Percentiles rank a stretch among this genome's conserved stretches.
phyloP scores from a whole-genome alignment of 495 filamentous ascomycete species.

The Penicillium flavigenum region DNA sequence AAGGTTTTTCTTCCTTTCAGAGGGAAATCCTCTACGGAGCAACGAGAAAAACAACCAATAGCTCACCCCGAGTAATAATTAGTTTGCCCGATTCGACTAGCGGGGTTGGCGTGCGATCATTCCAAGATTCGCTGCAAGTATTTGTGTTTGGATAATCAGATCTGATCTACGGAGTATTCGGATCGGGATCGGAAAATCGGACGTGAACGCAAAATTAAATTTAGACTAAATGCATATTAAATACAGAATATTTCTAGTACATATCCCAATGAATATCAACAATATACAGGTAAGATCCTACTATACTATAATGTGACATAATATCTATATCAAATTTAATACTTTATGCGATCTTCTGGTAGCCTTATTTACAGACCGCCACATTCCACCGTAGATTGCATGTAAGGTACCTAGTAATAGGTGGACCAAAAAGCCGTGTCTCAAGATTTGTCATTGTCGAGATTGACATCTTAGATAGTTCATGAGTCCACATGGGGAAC shows the following conservation, averaged over 20 bases:
- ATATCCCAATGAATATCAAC: neutral
- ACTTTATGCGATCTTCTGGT: no score
- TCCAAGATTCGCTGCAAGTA: constrained; percentile 9
- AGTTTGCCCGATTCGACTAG: neutral
- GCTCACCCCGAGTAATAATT: neutral
- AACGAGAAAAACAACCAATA: neutral
- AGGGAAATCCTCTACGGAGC: neutral
- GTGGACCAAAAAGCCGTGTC: constrained; percentile 16
- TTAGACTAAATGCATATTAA: neutral
- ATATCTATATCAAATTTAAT: neutral
- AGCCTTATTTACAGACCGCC: constrained; percentile 13
- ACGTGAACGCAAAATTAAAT: constrained; percentile 1
- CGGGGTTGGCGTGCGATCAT: neutral
- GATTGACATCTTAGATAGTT: constrained; percentile 7
- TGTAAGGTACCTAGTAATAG: neutral
- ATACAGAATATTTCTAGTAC: neutral
- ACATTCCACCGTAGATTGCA: neutral
- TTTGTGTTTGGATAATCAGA: constrained; percentile 10
- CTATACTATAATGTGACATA: neutral
- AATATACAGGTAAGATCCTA: neutral
- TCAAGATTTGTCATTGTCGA: constrained; percentile 28
- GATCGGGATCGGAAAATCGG: constrained; percentile 2
- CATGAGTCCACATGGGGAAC: constrained; percentile 7
- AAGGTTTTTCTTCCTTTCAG: no score
- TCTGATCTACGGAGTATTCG: constrained; percentile 3